Evolutionary conservation across 2,329 filamentous ascomycete genomes (phyloP).

Genomic region (Aciculosporium take): DNA sequence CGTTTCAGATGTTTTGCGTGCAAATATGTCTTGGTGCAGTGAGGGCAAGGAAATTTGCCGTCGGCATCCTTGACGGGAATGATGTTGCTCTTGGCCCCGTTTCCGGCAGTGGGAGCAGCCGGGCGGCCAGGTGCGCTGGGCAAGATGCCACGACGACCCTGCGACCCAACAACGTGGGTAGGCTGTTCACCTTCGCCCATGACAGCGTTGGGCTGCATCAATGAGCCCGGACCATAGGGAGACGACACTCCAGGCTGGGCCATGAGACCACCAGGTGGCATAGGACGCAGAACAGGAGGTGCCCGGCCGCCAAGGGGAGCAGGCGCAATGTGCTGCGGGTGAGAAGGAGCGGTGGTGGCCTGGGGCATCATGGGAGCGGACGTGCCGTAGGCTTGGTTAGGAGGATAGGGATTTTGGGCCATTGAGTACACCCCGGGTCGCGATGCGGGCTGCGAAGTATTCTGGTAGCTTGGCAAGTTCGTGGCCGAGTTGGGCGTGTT

Average conservation of each 20-base stretch:
- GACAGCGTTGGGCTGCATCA: slow-evolving; percentile 43
- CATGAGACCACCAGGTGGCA: slow-evolving; percentile 54
- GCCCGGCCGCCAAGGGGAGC: slow-evolving; percentile 45
- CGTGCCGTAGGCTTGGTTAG: slow-evolving; percentile 39
- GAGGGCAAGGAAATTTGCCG: slow-evolving; percentile 94
- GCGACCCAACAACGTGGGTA: slow-evolving; percentile 87
- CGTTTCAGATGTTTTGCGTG: slow-evolving; percentile 96
- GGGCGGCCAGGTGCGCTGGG: slow-evolving; percentile 81
- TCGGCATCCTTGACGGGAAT: slow-evolving; percentile 93
- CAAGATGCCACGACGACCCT: slow-evolving; percentile 80
- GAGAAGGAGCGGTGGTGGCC: slow-evolving; percentile 49
- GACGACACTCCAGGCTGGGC: slow-evolving; percentile 41
- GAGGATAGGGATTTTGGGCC: slow-evolving; percentile 40
- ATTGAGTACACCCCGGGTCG: slow-evolving; percentile 39
- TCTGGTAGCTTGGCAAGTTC: slow-evolving; percentile 39
- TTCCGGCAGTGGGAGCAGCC: slow-evolving; percentile 57
- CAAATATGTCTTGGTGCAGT: slow-evolving; percentile 96
- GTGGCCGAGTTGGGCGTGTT: slow-evolving; percentile 43
- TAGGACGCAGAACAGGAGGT: slow-evolving; percentile 51
- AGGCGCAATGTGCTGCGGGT: slow-evolving; percentile 63
- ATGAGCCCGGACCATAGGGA: slow-evolving; percentile 44
- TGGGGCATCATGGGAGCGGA: slow-evolving; percentile 51
- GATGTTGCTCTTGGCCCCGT: slow-evolving; percentile 60
- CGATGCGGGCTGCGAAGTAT: slow-evolving; percentile 31
- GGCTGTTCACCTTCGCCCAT: slow-evolving; percentile 49